phyloP scores from a whole-genome alignment of 768 basidiomycete genomes.

The Cystofilobasidium capitatum region DNA sequence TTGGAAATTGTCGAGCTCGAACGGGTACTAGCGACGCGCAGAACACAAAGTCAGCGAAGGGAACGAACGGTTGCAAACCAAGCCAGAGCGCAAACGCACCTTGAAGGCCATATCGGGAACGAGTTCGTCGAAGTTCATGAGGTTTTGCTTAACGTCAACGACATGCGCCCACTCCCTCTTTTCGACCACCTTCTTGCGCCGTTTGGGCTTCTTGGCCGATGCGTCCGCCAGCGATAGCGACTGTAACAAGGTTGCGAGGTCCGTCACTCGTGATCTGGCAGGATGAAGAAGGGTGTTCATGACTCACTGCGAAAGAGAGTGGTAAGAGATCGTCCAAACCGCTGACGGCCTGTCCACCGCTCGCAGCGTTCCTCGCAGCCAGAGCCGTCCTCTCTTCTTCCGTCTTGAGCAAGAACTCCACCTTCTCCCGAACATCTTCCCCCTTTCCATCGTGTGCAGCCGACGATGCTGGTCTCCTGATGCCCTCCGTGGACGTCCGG shows the following conservation, averaged over 20 bases:
- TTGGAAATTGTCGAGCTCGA: slow-evolving; percentile 95
- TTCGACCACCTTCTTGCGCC: slow-evolving; percentile 42
- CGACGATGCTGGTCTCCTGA: slow-evolving; percentile 32
- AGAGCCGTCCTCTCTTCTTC: slow-evolving; percentile 4
- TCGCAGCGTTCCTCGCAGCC: slow-evolving; percentile 8
- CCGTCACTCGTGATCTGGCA: neutral
- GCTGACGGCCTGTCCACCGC: slow-evolving; percentile 33
- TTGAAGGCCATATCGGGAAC: slow-evolving; percentile 95
- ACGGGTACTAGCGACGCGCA: slow-evolving; percentile 85
- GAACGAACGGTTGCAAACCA: slow-evolving; percentile 4
- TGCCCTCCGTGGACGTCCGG: slow-evolving; percentile 18
- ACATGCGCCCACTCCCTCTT: slow-evolving; percentile 98
- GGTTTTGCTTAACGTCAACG: slow-evolving; percentile 81
- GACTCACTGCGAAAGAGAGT: slow-evolving; percentile 35
- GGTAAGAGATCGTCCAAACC: slow-evolving; percentile 76
- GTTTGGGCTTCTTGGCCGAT: slow-evolving; percentile 35
- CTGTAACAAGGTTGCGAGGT: neutral
- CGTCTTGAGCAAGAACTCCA: slow-evolving; percentile 3
- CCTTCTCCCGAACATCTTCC: neutral
- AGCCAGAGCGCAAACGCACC: slow-evolving; percentile 42
- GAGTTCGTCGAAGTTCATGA: slow-evolving; percentile 78
- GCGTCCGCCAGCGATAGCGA: slow-evolving; percentile 43
- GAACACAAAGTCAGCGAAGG: neutral
- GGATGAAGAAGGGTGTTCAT: neutral
- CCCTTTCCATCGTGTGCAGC: slow-evolving; percentile 17